Conservation (phyloP, 2,329 filamentous ascomycete genomes). For the Epichloe aotearoae region DNA sequence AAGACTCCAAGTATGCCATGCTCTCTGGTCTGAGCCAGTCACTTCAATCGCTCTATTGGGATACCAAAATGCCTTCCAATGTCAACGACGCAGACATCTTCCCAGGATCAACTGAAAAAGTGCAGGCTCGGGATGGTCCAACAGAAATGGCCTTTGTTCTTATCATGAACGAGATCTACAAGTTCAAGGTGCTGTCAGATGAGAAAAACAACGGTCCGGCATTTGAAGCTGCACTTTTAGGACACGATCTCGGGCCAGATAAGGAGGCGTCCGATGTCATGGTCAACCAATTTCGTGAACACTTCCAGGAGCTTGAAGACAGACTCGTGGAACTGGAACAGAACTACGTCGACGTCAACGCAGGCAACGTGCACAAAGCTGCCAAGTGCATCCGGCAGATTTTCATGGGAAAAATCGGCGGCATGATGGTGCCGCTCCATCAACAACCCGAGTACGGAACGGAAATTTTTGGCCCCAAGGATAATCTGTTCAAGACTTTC, state of each 20-base stretch:
- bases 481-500: constrained; percentile 43
- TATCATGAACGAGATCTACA: constrained; percentile 35
- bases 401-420: constrained; percentile 34
- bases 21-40: constrained; percentile 43
- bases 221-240: constrained; percentile 36
- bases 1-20: constrained; percentile 43
- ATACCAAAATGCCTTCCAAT: constrained; percentile 42
- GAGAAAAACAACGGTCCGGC: constrained; percentile 27
- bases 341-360: constrained; percentile 35
- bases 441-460: constrained; percentile 35
- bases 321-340: constrained; percentile 32
- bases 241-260: constrained; percentile 23
- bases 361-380: constrained; percentile 38
- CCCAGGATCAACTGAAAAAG: constrained; percentile 36
- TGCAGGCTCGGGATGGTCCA: constrained; percentile 39
- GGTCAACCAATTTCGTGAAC: constrained; percentile 24
- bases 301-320: constrained; percentile 29
- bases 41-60: constrained; percentile 38
- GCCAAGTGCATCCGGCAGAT: constrained; percentile 33
- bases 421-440: constrained; percentile 32
- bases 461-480: constrained; percentile 34
- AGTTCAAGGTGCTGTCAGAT: constrained; percentile 33
- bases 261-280: constrained; percentile 10
- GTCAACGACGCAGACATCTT: constrained; percentile 46
- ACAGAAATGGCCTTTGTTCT: constrained; percentile 49